A percentile compares a stretch with the other conserved stretches of the same genome.
phyloP scores from a whole-genome alignment of 2,329 filamentous ascomycete genomes.

The Arthrobotrys conoides region DNA sequence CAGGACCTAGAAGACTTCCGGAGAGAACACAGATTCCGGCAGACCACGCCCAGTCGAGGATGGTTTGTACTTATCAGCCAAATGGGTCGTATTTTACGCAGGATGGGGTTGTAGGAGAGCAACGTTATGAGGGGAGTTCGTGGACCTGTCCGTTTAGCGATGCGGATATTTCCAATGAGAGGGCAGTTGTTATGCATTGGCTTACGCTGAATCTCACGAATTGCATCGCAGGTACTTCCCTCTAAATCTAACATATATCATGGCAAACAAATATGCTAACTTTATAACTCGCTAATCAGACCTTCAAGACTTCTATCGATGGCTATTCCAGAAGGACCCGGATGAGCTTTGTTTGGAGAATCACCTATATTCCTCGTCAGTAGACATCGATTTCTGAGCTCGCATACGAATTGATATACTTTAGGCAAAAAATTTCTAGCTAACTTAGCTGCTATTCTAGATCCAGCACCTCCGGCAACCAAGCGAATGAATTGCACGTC shows the following conservation, averaged over 20 bases:
- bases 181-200: slow-evolving; percentile 18
- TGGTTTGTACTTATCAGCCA: slow-evolving; percentile 23
- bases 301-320: slow-evolving; percentile 40
- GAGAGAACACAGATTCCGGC: slow-evolving; percentile 24
- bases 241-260: background rate
- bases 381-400: no score
- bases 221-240: slow-evolving; percentile 16
- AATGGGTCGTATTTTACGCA: slow-evolving; percentile 41
- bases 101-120: slow-evolving; percentile 36
- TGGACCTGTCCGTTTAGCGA: slow-evolving; percentile 42
- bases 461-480: background rate
- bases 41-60: slow-evolving; percentile 5
- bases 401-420: no score
- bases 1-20: background rate
- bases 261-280: no score
- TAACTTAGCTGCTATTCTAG: background rate
- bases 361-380: slow-evolving; percentile 26
- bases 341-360: slow-evolving; percentile 37
- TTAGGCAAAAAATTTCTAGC: no score
- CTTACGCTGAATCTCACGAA: slow-evolving; percentile 34
- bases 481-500: slow-evolving; percentile 24
- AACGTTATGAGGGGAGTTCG: slow-evolving; percentile 29
- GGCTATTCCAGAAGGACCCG: slow-evolving; percentile 42
- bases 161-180: slow-evolving; percentile 2
- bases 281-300: no score